phyloP scores from a whole-genome alignment of 768 basidiomycete genomes.

The Lactifluus echinatus region DNA sequence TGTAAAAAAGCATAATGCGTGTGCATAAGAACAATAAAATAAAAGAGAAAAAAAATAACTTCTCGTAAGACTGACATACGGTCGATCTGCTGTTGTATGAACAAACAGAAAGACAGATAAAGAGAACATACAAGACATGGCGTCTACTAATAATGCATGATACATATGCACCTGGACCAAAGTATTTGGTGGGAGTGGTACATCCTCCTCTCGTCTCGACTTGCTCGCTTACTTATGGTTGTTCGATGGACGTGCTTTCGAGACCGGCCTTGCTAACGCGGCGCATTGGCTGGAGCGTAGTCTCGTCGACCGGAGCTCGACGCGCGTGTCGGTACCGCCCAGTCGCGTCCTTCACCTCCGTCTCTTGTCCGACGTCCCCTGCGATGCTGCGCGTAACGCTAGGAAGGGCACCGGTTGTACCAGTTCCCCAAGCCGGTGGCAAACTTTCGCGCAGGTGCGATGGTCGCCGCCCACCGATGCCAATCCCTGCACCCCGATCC shows the following conservation, averaged over 20 bases:
- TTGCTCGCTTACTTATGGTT: not conserved
- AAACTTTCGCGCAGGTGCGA: constrained; percentile 70
- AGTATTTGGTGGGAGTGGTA: too few species aligned
- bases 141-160: not conserved
- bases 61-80: not conserved
- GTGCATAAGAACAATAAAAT: not conserved
- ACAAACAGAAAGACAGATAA: not conserved
- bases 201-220: too few species aligned
- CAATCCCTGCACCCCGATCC: constrained; percentile 26
- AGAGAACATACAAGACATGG: not conserved
- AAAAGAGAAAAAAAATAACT: not conserved
- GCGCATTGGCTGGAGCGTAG: constrained; percentile 80
- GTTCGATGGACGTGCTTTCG: constrained; percentile 42
- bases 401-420: constrained; percentile 17
- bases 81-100: not conserved
- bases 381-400: constrained; percentile 29
- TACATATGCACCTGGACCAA: not conserved
- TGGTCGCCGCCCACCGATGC: constrained; percentile 38
- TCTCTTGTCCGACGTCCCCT: constrained; percentile 68
- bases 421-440: constrained; percentile 42
- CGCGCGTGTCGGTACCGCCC: constrained; percentile 86
- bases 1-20: not conserved
- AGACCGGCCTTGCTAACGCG: constrained; percentile 90
- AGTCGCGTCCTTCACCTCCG: constrained; percentile 79
- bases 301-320: constrained; percentile 80